phyloP scores from a whole-genome alignment of 2,329 filamentous ascomycete genomes.

The Alternaria novae-zelandiae region DNA sequence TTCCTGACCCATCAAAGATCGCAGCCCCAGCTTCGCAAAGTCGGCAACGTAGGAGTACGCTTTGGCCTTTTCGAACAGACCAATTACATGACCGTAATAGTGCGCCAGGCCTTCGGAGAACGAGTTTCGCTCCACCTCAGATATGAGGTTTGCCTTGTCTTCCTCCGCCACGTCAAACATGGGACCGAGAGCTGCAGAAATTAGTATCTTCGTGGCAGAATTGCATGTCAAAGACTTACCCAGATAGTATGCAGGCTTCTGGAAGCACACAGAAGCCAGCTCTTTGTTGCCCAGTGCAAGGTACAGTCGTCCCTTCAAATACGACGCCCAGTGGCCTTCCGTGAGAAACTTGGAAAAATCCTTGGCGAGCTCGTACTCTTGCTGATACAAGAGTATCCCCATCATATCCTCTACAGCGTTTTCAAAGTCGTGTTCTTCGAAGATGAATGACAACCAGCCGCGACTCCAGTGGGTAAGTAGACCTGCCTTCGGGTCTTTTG shows the following conservation, averaged over 20 bases:
- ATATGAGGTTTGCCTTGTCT: conserved; percentile 65
- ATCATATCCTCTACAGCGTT: conserved; percentile 51
- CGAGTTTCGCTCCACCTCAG: conserved; percentile 72
- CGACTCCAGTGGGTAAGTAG: conserved; percentile 56
- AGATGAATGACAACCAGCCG: conserved; percentile 52
- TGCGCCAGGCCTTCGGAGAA: conserved; percentile 77
- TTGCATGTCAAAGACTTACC: conserved; percentile 60
- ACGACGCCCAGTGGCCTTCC: conserved; percentile 67
- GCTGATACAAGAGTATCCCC: conserved; percentile 52
- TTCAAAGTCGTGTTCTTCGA: conserved; percentile 46
- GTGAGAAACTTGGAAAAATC: conserved; percentile 72
- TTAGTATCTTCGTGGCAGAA: conserved; percentile 18
- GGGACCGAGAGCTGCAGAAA: conserved; percentile 34
- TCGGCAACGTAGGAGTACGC: conserved; percentile 82
- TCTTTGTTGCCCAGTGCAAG: conserved; percentile 76
- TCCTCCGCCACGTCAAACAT: conserved; percentile 45
- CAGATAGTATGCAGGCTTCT: conserved; percentile 80
- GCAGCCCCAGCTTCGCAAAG: conserved; percentile 76
- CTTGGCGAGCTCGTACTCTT: conserved; percentile 58
- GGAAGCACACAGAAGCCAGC: conserved; percentile 76
- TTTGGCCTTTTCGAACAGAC: conserved; percentile 79
- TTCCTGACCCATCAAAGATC: conserved; percentile 33
- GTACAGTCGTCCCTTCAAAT: conserved; percentile 82
- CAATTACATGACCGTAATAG: conserved; percentile 87
- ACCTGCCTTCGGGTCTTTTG: conserved; percentile 32